Percentiles rank a stretch among this genome's conserved stretches.
Conservation (phyloP, 169 alveolate genomes). For the Plasmodium gallinaceum region DNA sequence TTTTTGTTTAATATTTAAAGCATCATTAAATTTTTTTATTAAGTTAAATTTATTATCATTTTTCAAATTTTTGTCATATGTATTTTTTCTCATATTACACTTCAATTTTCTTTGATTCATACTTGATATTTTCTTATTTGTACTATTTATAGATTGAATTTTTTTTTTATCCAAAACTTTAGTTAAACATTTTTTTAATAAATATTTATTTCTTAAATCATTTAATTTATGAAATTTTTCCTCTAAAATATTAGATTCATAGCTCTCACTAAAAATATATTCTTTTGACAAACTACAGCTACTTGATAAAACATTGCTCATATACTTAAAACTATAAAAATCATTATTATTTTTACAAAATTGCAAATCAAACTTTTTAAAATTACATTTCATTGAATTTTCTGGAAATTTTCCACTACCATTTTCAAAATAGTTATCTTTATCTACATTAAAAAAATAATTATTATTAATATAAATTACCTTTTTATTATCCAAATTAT, state of each 20-base stretch:
- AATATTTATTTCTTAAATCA: constrained; percentile 45
- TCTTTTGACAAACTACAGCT: constrained; percentile 63
- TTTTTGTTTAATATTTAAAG: constrained; percentile 32
- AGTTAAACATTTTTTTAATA: constrained; percentile 61
- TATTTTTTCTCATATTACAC: constrained; percentile 31
- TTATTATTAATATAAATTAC: constrained; percentile 56
- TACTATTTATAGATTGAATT: constrained; percentile 4
- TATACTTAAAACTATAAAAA: constrained; percentile 60
- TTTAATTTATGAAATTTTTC: constrained; percentile 34
- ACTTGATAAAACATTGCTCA: constrained; percentile 65
- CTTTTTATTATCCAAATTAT: constrained; percentile 32
- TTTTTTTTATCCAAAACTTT: constrained; percentile 41
- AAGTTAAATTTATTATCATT: background rate
- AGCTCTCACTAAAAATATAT: constrained; percentile 16
- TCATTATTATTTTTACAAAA: constrained; percentile 48
- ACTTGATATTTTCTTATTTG: constrained; percentile 13
- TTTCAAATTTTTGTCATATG: constrained; percentile 5
- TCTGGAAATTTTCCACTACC: constrained; percentile 13
- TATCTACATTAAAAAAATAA: constrained; percentile 59
- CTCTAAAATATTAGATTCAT: constrained; percentile 57
- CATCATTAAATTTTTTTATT: constrained; percentile 10
- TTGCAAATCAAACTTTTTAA: constrained; percentile 50
- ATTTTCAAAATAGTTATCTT: constrained; percentile 32
- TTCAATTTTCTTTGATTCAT: constrained; percentile 14
- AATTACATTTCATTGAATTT: constrained; percentile 52